Base-by-base conservation (phyloP, 805 yeast species). In the Suhomyces sp. region DNA sequence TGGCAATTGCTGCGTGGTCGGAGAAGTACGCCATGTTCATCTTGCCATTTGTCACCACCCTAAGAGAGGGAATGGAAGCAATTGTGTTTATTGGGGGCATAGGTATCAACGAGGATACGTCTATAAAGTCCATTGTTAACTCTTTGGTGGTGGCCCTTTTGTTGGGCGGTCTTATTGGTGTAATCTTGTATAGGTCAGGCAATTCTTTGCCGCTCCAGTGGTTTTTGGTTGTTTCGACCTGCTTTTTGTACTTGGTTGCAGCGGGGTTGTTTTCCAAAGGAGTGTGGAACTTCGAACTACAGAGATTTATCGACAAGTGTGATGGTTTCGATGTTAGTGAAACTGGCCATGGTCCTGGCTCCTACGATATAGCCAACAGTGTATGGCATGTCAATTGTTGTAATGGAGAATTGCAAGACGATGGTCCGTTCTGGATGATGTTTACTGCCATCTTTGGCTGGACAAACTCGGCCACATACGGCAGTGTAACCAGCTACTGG, bases 381-480 rank as follows among this genome's bases (percentile, higher is more conserved):
- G 84, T 91, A 2, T 91, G 97, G 97, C 97, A 91, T 66, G 96
- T 91, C 22, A 89, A 91, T 69, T 90, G 97, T 67, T 91, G 97
- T 71, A 90, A 90, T 66, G 96, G 96, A 21, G 86, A 88, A 58
- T 48, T 56, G 20, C 59, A 56, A 15, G 59, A 61, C 13, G 87
- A 81, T n/a, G 97, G 91, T 62, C 96, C 96, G 3, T 83, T 85
- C 29, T 91, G 96, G 96, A 89, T 90, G 96, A 74, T 91, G 33
- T 77, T 88, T 60, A 89, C 92, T 33, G 97, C 96, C 1, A 75
- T 91, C 4, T 78, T 91, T 47, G 97, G 97, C 1, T 91, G 97
- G 97, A 90, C 94, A 12, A 91, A 91, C 66, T 83, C 92, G 56
- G 97, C 97, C 2, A 91, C 97, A 0, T 89, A 86, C 63, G 96